These are phyloP conservation scores for Plasmopara halstedii DNA, from an alignment of 352 stramenopile species.

Conservation along the genomic window DNA sequence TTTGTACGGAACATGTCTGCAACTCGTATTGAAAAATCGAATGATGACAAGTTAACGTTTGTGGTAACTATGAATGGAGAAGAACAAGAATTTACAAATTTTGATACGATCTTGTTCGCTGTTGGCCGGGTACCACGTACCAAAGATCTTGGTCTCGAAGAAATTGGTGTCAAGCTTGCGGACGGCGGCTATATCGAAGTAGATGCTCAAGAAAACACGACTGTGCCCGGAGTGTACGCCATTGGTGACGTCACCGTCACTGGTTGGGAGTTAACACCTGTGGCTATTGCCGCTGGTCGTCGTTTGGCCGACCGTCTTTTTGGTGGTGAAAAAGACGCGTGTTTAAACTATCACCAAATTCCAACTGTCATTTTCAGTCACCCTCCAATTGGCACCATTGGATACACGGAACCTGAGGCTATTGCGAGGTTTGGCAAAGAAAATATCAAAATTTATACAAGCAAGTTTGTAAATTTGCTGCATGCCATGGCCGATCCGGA, in stretches of 20 bases:
- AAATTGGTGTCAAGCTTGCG: constrained; percentile 77
- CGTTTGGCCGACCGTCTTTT: constrained; percentile 89
- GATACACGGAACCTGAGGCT: constrained; percentile 90
- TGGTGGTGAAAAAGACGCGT: constrained; percentile 67
- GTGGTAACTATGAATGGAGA: constrained; percentile 49
- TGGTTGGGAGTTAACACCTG: constrained; percentile 82
- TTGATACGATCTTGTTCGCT: constrained; percentile 55
- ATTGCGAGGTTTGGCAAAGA: constrained; percentile 88
- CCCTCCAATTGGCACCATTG: constrained; percentile 92
- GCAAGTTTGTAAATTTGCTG: constrained; percentile 93
- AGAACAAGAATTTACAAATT: constrained; percentile 35
- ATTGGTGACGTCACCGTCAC: constrained; percentile 89
- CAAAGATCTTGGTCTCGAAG: constrained; percentile 76
- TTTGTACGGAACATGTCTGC: constrained; percentile 52
- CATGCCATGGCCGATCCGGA: constrained; percentile 89
- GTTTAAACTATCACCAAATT: constrained; percentile 90
- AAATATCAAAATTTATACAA: constrained; percentile 94
- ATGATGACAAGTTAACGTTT: constrained; percentile 78
- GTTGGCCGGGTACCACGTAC: constrained; percentile 86
- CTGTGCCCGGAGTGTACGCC: constrained; percentile 80
- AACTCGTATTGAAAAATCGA: constrained; percentile 73
- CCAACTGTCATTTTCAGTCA: constrained; percentile 97
- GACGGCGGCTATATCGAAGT: constrained; percentile 79
- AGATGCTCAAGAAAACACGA: constrained; percentile 89
- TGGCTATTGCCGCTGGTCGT: constrained; percentile 85